Percentiles rank a stretch among this genome's conserved stretches.
phyloP scores from a whole-genome alignment of 2,329 filamentous ascomycete genomes.

The Fusarium buharicum region DNA sequence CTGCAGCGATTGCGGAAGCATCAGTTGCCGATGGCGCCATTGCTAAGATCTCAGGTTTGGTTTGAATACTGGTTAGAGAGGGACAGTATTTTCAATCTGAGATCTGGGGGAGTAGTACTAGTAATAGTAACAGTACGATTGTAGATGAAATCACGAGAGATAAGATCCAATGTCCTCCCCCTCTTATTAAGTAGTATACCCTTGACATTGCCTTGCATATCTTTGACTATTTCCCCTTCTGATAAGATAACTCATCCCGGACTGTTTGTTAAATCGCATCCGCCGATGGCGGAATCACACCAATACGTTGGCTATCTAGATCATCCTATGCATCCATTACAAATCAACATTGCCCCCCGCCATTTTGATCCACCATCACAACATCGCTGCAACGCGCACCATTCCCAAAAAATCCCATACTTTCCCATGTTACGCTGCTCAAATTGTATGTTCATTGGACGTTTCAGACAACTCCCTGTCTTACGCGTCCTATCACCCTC shows the following conservation, averaged over 20 bases:
- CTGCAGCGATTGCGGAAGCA: slow-evolving; percentile 4
- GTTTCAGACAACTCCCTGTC: slow-evolving; percentile 11
- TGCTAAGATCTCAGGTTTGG: background rate
- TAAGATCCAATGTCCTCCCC: slow-evolving; percentile 6
- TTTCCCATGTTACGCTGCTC: slow-evolving; percentile 18
- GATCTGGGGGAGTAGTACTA: too few species aligned
- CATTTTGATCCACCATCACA: slow-evolving; percentile 41
- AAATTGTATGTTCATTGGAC: background rate
- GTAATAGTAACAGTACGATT: slow-evolving; percentile 8
- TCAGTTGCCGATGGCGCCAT: slow-evolving; percentile 41
- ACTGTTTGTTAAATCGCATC: slow-evolving; percentile 18
- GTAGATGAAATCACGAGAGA: slow-evolving; percentile 13
- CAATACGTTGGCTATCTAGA: background rate
- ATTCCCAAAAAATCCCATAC: slow-evolving; percentile 29
- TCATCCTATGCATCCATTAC: slow-evolving; percentile 33
- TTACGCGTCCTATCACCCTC: slow-evolving; percentile 2
- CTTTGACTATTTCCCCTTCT: slow-evolving; percentile 10
- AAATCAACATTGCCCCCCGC: slow-evolving; percentile 42
- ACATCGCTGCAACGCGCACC: slow-evolving; percentile 28
- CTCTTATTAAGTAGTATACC: slow-evolving; percentile 29
- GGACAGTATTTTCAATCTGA: background rate
- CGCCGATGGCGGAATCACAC: slow-evolving; percentile 37
- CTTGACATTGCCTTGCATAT: slow-evolving; percentile 13
- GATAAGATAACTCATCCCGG: slow-evolving; percentile 16
- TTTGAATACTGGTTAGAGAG: slow-evolving; percentile 3